Percentiles rank a stretch among this genome's conserved stretches.
Evolutionary conservation across 2,329 filamentous ascomycete genomes (phyloP).

Genomic region (Fusarium pseudograminearum): DNA sequence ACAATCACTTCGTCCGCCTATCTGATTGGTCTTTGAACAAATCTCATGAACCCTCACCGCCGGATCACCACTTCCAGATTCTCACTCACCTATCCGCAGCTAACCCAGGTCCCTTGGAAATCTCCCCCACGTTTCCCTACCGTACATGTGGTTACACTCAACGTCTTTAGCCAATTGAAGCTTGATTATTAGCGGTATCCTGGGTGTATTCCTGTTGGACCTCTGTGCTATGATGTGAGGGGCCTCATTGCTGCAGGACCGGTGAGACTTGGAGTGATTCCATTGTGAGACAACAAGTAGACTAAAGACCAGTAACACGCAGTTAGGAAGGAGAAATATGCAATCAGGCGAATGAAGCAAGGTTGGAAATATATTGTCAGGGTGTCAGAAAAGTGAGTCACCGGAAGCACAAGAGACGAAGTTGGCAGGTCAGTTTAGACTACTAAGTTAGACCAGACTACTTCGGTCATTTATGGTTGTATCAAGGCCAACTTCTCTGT

Average conservation of each 20-base stretch:
- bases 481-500: too few species aligned
- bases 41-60: slow-evolving; percentile 18
- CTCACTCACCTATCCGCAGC: slow-evolving; percentile 5
- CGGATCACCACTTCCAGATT: slow-evolving; percentile 5
- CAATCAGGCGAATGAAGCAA: too few species aligned
- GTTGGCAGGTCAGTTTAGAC: neutral
- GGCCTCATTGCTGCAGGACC: slow-evolving; percentile 27
- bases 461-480: too few species aligned
- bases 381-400: too few species aligned
- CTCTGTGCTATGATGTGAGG: neutral
- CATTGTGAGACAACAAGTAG: neutral
- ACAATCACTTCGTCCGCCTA: neutral
- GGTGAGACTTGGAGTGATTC: slow-evolving; percentile 22
- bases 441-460: too few species aligned
- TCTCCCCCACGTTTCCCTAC: slow-evolving; percentile 19
- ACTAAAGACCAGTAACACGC: neutral
- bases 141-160: slow-evolving; percentile 30
- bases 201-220: slow-evolving; percentile 37
- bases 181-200: slow-evolving; percentile 19
- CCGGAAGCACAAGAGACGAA: neutral
- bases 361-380: too few species aligned
- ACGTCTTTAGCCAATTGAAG: slow-evolving; percentile 29
- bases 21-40: slow-evolving; percentile 23
- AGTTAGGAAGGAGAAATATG: too few species aligned
- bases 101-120: slow-evolving; percentile 18